Evolutionary conservation across 441 rosid genomes (phyloP), one percentile per base, ranked within the genome.

Genomic region (Syzygium syzygioides): DNA sequence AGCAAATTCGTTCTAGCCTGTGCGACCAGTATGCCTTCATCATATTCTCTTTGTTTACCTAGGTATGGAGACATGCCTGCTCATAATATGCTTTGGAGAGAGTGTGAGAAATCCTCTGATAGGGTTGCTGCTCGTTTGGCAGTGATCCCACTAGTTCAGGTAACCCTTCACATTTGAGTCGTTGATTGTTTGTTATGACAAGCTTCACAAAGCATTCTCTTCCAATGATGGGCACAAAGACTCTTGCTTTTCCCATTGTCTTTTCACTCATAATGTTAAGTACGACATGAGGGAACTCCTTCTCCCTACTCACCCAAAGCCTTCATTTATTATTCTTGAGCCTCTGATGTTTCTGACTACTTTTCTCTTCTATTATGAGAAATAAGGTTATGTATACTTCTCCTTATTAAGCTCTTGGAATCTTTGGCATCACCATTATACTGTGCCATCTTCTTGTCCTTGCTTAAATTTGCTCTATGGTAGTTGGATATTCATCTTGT

Each of bases 21-120:
- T 48, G 57, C 32, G 3, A 45, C 28, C 50, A 14, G 86, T 64
- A 8, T 55, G 14, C 32, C n/a, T 86, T 57, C 30, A 86, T 87
- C 48, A 56, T 79, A 45, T 30, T 86, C 20, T 59, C 87, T 60
- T 34, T 17, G 20, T 50, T 53, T 60, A 52, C 34, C 12, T 54
- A 97, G 98, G 87, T 97, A 95, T 91, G 99, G 99, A 88, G 99
- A 96, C 94, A 94, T 97, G 92, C 97, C 98, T 86, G 98, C 99
- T 87, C 98, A 96, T 94, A 94, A 95, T 92, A 90, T 97, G 93
- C 93, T 97, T 17, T 96, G 98, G 98, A 95, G 94, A 87, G 98
- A 98, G 90, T 96, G 99, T 80, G 93, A 95, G 92, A 98, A 95
- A 91, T 92, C 99, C 87, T 94, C 98, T 4, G 94, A 94, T 86